Percentiles rank a stretch among this genome's conserved stretches.
Conservation (phyloP, 495 filamentous ascomycete genomes). For the Penicillium bovifimosum region DNA sequence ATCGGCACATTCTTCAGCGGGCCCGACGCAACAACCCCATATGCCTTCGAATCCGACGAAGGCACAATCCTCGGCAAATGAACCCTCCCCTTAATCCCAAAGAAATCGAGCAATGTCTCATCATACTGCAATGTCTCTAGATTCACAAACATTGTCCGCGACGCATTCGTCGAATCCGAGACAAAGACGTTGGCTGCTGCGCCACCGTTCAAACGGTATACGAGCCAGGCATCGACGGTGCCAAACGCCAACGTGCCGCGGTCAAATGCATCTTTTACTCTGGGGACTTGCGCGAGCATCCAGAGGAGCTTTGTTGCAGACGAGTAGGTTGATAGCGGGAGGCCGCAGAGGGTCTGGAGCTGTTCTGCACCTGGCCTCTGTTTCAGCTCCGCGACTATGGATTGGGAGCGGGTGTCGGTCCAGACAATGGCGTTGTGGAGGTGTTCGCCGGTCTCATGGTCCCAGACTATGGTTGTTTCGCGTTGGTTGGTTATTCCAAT, state of each 20-base stretch:
- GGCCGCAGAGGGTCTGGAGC: slow-evolving; percentile 70
- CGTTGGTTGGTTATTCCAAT: slow-evolving; percentile 95
- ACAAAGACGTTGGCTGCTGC: slow-evolving; percentile 65
- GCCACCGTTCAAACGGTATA: slow-evolving; percentile 85
- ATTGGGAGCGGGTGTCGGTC: slow-evolving; percentile 84
- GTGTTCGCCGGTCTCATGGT: slow-evolving; percentile 75
- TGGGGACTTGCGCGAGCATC: slow-evolving; percentile 69
- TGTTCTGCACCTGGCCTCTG: slow-evolving; percentile 53
- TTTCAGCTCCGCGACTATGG: slow-evolving; percentile 73
- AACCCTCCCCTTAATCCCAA: slow-evolving; percentile 65
- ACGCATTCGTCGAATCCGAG: slow-evolving; percentile 89
- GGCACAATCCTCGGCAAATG: slow-evolving; percentile 80
- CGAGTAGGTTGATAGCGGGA: slow-evolving; percentile 91
- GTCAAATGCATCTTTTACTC: slow-evolving; percentile 71
- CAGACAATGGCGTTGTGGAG: slow-evolving; percentile 90
- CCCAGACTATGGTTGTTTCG: slow-evolving; percentile 93
- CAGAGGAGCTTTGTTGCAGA: slow-evolving; percentile 87
- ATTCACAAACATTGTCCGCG: slow-evolving; percentile 95
- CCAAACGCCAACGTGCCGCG: slow-evolving; percentile 78
- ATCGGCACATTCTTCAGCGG: slow-evolving; percentile 66
- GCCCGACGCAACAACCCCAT: slow-evolving; percentile 62
- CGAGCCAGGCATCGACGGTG: slow-evolving; percentile 88
- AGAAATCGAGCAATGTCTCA: slow-evolving; percentile 74
- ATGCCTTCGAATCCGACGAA: slow-evolving; percentile 70
- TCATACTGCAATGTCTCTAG: slow-evolving; percentile 81